Evolutionary conservation across 192 early-diverging fungal species (phyloP), one percentile per base, ranked within the genome.

Genomic region (Coemansia asiatica): DNA sequence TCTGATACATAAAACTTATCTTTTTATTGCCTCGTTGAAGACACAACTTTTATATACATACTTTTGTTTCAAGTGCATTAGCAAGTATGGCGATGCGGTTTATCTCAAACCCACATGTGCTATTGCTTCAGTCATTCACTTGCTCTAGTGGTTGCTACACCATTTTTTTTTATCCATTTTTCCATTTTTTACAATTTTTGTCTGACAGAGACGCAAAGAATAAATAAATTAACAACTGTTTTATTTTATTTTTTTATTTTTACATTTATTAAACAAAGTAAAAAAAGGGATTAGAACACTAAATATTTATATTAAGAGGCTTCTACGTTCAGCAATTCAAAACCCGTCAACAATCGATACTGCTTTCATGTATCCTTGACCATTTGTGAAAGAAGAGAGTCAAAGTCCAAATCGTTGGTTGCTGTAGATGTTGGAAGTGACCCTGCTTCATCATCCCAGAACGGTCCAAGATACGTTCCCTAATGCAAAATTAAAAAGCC

Each of bases 391-490:
- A 80, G 64, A 36, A 80, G 55, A 18, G 68, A 64, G 48, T 81
- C 78, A 56, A 81, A 81, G 36, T 81, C 78, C 69, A 74, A 49
- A 27, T 80, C 78, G 50, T 68, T 62, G 22, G 60, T 25, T 26
- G 56, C 53, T 1, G 77, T 59, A 19, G 69, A 75, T 31, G 78
- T 75, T 16, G 78, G 78, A 19, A 81, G 66, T 36, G 56, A 23
- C 8, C 78, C 78, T n/a, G 78, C 78, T 29, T 65, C 66, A 35
- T 81, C 78, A 19, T 81, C 78, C 78, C 78, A 81, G 12, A 66
- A 81, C 12, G 78, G 78, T n/a, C 78, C 73, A 29, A 74, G 53
- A 22, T 74, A 80, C 12, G 71, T 49, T 22, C 58, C 60, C 77
- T 80, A 80, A 56, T 31, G 33, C n/a, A 56, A 10, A 31, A 10